A percentile compares a stretch with the other conserved stretches of the same genome.
phyloP scores from a whole-genome alignment of 768 basidiomycete genomes.

The Podaxis rugospora region DNA sequence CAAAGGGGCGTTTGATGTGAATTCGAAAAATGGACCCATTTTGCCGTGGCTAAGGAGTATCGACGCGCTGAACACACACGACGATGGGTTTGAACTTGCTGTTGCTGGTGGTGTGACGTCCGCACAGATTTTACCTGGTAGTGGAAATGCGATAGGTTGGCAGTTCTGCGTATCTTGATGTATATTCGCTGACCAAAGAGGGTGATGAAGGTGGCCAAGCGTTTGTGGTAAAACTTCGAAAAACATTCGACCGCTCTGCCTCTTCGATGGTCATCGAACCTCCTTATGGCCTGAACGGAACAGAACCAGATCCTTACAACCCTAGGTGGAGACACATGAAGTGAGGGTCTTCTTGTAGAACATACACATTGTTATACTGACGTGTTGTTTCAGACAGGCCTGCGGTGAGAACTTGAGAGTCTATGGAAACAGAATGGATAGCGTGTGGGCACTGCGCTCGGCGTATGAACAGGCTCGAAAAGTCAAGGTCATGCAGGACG shows the following conservation, averaged over 20 bases:
- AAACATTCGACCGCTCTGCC: constrained; percentile 70
- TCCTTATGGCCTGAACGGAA: constrained; percentile 55
- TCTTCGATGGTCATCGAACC: constrained; percentile 84
- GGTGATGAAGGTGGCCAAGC: constrained; percentile 70
- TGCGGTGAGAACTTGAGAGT: constrained; percentile 49
- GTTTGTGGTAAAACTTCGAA: constrained; percentile 80
- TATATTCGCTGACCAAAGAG: neutral
- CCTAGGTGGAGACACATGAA: constrained; percentile 79
- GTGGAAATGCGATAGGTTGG: constrained; percentile 68
- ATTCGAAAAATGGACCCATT: constrained; percentile 64
- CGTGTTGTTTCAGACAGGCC: constrained; percentile 42
- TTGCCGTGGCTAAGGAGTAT: constrained; percentile 77
- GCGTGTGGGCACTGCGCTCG: constrained; percentile 71
- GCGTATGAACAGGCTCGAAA: constrained; percentile 75
- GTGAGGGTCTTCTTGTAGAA: constrained; percentile 29
- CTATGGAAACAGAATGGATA: constrained; percentile 70
- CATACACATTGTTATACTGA: neutral
- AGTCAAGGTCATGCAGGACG: constrained; percentile 66
- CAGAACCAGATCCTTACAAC: constrained; percentile 28
- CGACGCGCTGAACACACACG: constrained; percentile 86
- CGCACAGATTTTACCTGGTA: constrained; percentile 76
- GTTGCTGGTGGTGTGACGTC: constrained; percentile 90
- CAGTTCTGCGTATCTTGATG: neutral
- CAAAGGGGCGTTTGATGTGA: constrained; percentile 52
- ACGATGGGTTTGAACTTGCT: constrained; percentile 65